Evolutionary conservation across 495 filamentous ascomycete species (phyloP).

Genomic region (Amphirosellinia nigrospora): DNA sequence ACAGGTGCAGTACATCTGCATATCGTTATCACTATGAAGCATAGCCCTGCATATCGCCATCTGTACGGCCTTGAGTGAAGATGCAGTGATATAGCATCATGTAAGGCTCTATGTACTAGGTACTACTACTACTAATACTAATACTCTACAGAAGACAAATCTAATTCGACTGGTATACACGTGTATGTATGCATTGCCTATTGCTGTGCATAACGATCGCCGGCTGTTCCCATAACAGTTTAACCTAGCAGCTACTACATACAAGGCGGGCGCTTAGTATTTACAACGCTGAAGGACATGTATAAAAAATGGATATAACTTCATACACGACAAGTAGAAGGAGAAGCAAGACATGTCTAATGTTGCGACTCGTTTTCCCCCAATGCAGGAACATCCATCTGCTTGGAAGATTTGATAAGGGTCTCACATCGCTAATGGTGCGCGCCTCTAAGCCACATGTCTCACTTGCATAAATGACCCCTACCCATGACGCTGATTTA

Average conservation of each 20-base stretch:
- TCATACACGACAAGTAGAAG: not conserved
- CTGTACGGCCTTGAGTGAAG: not conserved
- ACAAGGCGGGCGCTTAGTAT: not conserved
- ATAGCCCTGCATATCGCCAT: not conserved
- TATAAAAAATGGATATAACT: not conserved
- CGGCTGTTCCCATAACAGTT: not conserved
- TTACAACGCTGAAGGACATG: not conserved
- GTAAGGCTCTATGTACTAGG: not conserved
- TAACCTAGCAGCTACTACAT: not conserved
- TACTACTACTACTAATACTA: not conserved
- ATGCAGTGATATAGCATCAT: not conserved
- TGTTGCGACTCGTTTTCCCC: not conserved
- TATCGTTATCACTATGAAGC: not conserved
- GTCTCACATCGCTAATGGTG: not conserved
- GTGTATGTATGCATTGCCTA: not conserved
- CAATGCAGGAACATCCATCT: slow-evolving; percentile 8
- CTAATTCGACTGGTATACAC: not conserved
- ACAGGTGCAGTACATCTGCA: slow-evolving; percentile 3
- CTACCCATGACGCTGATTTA: not conserved
- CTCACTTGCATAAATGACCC: slow-evolving; percentile 15
- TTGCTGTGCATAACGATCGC: not conserved
- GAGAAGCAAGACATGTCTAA: not conserved
- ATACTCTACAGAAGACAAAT: not conserved
- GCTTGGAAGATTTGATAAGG: slow-evolving; percentile 13
- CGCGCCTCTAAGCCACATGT: slow-evolving; percentile 20